Evolutionary conservation across 169 alveolate species (phyloP), one percentile per base, ranked within the genome.

Genomic region (Fabrea salina): DNA sequence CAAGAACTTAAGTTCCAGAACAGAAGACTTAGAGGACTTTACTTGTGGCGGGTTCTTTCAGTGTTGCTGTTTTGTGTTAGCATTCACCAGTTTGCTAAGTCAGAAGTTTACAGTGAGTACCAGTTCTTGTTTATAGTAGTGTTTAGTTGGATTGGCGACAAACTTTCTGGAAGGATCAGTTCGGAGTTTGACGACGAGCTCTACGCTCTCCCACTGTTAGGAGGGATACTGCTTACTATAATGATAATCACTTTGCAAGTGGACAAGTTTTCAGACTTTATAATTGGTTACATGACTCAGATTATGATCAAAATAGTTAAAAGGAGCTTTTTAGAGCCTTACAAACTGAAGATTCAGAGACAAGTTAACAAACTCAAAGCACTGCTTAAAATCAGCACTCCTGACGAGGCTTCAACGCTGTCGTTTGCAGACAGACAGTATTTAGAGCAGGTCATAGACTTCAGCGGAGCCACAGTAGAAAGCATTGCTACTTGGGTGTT

Each of bases 251-350:
- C 75, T 0, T 51, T 64, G 25, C 35, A 64, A 64, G 75, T 64
- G 11, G 75, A 56, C 27, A 56, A 51, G n/a, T 64, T 64, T 35
- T 39, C 75, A 40, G 50, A 33, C 41, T 64, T 64, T 41, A 39
- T 64, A 35, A 64, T 56, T 22, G 75, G 75, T 3, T 64, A 64
- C n/a, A 19, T 64, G 50, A 64, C 75, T 6, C 27, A 64, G 5
- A 33, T 39, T 40, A n/a, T 33, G 19, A 64, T 64, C 16, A 64
- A 64, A 64, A 64, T 64, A 4, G 27, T 33, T 16, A 64, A 33
- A 64, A 64, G 75, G 50, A 56, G 57, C 4, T 64, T 64, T 40
- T 4, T 64, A 19, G 75, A 64, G 16, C 75, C 75, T 32, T 64
- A 64, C 30, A 25, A 56, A 13, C 35, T 64, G 35, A 25, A 40